These are phyloP conservation scores for Pseudogymnoascus sp. DNA, from an alignment of 2,329 filamentous ascomycete genomes.

Conservation along the genomic window DNA sequence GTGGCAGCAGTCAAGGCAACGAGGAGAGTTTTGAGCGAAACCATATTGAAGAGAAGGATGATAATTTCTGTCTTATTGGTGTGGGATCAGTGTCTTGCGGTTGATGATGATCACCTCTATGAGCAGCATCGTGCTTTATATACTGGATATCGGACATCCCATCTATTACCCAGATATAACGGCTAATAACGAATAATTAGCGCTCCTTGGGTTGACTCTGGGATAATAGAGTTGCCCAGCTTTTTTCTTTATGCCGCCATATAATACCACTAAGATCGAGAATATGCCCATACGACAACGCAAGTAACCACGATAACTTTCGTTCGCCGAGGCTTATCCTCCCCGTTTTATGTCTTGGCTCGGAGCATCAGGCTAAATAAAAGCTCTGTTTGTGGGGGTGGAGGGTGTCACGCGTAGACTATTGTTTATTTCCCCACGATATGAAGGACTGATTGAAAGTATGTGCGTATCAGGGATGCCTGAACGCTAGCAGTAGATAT, in stretches of 20 bases:
- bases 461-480: neutral
- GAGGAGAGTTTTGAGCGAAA: constrained; percentile 35
- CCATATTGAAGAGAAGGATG: constrained; percentile 29
- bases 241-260: neutral
- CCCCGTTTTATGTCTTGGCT: neutral
- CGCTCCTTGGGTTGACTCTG: neutral
- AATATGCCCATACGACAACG: neutral
- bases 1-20: constrained; percentile 30
- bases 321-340: neutral
- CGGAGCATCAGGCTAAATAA: neutral
- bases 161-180: neutral
- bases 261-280: neutral
- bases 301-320: neutral
- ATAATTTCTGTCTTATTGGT: neutral
- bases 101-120: neutral
- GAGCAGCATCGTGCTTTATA: neutral
- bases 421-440: neutral
- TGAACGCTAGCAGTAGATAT: neutral
- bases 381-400: neutral
- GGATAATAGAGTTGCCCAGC: neutral
- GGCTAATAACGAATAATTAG: neutral
- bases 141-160: neutral
- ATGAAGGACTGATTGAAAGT: neutral
- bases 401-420: neutral
- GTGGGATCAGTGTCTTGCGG: neutral